phyloP scores from a whole-genome alignment of 23 red algal species.

The Agarophyton chilense region DNA sequence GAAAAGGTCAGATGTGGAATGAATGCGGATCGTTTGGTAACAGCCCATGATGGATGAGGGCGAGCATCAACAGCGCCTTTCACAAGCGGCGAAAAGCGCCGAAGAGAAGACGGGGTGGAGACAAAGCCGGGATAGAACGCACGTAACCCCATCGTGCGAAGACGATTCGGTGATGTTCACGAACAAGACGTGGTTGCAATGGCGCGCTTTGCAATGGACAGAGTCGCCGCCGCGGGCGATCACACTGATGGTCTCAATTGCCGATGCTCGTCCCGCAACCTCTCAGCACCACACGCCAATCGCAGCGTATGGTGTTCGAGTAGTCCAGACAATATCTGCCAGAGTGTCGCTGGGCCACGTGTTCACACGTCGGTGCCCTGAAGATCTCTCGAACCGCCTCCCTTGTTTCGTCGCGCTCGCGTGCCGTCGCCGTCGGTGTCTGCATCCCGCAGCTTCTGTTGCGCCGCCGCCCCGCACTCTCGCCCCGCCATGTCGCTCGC shows the following conservation, averaged over 20 bases:
- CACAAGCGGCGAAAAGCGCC: background rate
- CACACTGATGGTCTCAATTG: background rate
- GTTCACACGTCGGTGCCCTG: background rate
- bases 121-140: background rate
- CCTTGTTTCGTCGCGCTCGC: background rate
- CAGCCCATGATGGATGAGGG: background rate
- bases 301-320: background rate
- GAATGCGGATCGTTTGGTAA: background rate
- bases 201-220: too few species aligned
- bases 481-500: background rate
- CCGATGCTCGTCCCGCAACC: background rate
- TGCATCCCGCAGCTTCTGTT: background rate
- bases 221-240: background rate
- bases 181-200: background rate
- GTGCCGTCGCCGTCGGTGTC: background rate
- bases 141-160: background rate
- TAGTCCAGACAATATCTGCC: background rate
- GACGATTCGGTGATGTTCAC: background rate
- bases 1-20: background rate
- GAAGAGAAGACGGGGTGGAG: background rate
- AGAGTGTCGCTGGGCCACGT: background rate
- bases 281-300: background rate
- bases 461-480: background rate
- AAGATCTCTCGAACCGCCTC: conserved; percentile 33
- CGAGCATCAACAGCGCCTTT: background rate